Conservation (phyloP, 2,329 filamentous ascomycete species). For the Hypomyces perniciosus region DNA sequence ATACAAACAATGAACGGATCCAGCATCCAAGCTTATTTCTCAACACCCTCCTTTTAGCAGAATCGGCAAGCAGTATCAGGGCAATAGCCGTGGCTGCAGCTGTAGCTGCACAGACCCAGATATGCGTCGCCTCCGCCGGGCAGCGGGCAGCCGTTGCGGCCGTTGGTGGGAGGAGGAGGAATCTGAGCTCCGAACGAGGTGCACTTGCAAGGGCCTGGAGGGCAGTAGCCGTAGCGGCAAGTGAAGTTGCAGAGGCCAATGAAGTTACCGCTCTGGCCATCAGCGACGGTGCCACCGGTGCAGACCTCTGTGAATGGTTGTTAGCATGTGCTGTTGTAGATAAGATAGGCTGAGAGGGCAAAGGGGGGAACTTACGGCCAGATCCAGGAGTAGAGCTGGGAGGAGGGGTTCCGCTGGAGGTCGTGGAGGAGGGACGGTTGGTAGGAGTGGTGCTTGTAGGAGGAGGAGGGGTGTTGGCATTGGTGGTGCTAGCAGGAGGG, state of each 20-base stretch:
- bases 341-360: not conserved
- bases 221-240: conserved; percentile 28
- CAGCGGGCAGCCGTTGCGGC: conserved; percentile 27
- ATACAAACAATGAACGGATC: too few species aligned
- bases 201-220: conserved; percentile 29
- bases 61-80: conserved; percentile 27
- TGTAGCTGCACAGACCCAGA: conserved; percentile 39
- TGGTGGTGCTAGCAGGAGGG: conserved; percentile 4
- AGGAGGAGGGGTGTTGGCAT: conserved; percentile 31
- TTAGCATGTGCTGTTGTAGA: not conserved
- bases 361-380: conserved; percentile 8
- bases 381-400: conserved; percentile 7
- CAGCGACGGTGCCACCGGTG: conserved; percentile 22
- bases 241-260: conserved; percentile 30
- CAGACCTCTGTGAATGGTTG: conserved; percentile 16
- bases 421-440: conserved; percentile 9
- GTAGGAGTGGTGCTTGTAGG: conserved; percentile 27
- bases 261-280: conserved; percentile 27
- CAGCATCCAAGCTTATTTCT: too few species aligned
- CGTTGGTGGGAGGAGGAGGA: conserved; percentile 21
- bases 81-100: conserved; percentile 42
- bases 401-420: not conserved
- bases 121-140: conserved; percentile 31
- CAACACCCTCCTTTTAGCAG: conserved; percentile 1
- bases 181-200: conserved; percentile 24